These are phyloP conservation scores for Vigna mungo DNA, from an alignment of 306 rosid species.

Conservation along the genomic window DNA sequence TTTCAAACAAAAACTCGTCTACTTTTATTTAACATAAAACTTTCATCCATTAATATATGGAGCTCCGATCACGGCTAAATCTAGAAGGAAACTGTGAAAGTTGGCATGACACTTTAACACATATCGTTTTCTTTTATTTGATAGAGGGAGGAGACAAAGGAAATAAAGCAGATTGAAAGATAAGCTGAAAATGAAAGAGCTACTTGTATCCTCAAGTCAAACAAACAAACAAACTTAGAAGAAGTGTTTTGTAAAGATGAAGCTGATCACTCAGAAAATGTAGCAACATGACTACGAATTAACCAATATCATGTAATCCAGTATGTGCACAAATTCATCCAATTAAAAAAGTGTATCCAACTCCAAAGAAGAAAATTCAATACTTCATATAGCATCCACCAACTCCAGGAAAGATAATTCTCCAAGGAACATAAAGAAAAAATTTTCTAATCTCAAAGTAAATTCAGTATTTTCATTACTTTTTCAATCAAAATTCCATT, in stretches of 20 bases:
- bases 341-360: slow-evolving; percentile 11
- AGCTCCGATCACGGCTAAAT: no score
- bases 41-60: no score
- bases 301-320: slow-evolving; percentile 9
- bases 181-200: slow-evolving; percentile 49
- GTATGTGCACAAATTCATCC: slow-evolving; percentile 14
- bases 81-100: no score
- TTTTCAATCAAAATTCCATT: neutral
- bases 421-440: slow-evolving; percentile 18
- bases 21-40: no score
- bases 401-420: no score
- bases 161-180: no score
- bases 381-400: no score
- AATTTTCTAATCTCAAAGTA: slow-evolving; percentile 8
- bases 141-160: no score
- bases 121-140: no score
- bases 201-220: slow-evolving; percentile 56
- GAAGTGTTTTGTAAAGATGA: neutral
- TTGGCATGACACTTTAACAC: no score
- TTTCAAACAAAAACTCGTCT: no score
- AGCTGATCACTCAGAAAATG: slow-evolving; percentile 24
- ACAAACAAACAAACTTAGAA: slow-evolving; percentile 32
- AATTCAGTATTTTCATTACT: neutral
- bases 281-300: slow-evolving; percentile 11
- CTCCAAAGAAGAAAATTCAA: neutral